Base-by-base conservation (phyloP, 129 eudicot genomes). In the Flaveria brownii region DNA sequence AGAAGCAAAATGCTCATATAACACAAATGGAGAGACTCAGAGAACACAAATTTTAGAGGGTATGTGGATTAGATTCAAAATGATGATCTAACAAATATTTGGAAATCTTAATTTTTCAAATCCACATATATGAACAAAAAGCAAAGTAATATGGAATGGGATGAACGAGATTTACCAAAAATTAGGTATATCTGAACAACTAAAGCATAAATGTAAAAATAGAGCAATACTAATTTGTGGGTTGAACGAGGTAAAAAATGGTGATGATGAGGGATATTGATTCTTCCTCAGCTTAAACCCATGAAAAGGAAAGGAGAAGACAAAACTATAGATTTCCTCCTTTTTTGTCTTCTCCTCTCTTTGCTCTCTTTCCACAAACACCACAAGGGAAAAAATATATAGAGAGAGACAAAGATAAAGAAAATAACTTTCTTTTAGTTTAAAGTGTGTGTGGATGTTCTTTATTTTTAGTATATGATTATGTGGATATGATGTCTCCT, bases 261-360 rank as follows among this genome's bases (percentile, higher is more conserved):
- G 51, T 68, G 73, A 25, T 64, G 68, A 83, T 67, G 80, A 78
- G 28, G 73, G 76, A 78, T 77, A 78, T 30, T 3, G 36, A 4
- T 30, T 30, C 36, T 30, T 47, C 52, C 8, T 50, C 72, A 76
- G 4, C 22, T 46, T 43, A 49, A 45, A 52, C 74, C 74, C 55
- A 77, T 57, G 14, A 60, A 78, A 59, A 43, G 28, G 70, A 70
- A 78, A 70, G 71, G 71, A 78, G 75, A 77, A 68, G 66, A 68
- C 67, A 67, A 46, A 12, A 22, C 6, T 5, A 25, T 11, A 45
- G 50, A 10, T 45, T 45, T 8, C 2, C 50, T 45, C 14, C 50
- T 45, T 11, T 36, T 45, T 45, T 45, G 50, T 45, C 50, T 45
- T 76, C 80, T 76, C 80, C 80, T 30, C 45, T 64, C 55, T 61